These are phyloP conservation scores for Liriodendron chinense DNA, from an alignment of 164 flowering plant genomes.

Conservation along the genomic window DNA sequence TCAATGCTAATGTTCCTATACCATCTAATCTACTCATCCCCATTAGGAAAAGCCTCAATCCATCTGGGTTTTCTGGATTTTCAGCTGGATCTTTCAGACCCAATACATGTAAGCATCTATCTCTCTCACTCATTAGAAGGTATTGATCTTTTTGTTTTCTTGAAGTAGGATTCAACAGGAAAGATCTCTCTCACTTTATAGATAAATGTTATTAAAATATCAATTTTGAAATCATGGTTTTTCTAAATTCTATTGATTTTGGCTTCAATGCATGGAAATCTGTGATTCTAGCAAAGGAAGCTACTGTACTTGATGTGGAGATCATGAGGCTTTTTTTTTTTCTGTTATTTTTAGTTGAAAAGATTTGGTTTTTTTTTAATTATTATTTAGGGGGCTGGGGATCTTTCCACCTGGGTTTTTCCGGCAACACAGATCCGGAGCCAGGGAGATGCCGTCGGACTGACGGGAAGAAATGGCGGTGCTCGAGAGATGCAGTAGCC, in stretches of 20 bases:
- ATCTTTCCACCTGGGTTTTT: slow-evolving; percentile 72
- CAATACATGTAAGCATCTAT: not conserved
- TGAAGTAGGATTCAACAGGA: too few relatives aligned
- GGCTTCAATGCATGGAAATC: too few relatives aligned
- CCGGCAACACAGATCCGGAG: slow-evolving; percentile 81
- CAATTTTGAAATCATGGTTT: too few relatives aligned
- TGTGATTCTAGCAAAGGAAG: too few relatives aligned
- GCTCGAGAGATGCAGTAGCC: slow-evolving; percentile 87
- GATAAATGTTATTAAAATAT: too few relatives aligned
- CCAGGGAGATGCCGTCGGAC: slow-evolving; percentile 95
- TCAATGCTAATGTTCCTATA: slow-evolving; percentile 43
- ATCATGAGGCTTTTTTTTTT: not conserved
- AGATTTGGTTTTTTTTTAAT: not conserved
- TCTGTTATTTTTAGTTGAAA: not conserved
- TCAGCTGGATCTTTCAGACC: too few relatives aligned
- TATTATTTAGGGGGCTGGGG: slow-evolving; percentile 78
- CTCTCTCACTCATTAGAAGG: not conserved
- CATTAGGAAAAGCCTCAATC: too few relatives aligned
- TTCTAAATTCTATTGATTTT: too few relatives aligned
- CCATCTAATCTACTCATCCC: slow-evolving; percentile 48
- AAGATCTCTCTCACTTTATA: too few relatives aligned
- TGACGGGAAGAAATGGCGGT: slow-evolving; percentile 99
- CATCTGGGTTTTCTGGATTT: too few relatives aligned
- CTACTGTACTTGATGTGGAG: too few relatives aligned
- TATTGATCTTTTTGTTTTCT: too few relatives aligned